Evolutionary conservation across 371 early-diverging fungal genomes (phyloP), one percentile per base, ranked within the genome.

Genomic region (Batkoa obscura): DNA sequence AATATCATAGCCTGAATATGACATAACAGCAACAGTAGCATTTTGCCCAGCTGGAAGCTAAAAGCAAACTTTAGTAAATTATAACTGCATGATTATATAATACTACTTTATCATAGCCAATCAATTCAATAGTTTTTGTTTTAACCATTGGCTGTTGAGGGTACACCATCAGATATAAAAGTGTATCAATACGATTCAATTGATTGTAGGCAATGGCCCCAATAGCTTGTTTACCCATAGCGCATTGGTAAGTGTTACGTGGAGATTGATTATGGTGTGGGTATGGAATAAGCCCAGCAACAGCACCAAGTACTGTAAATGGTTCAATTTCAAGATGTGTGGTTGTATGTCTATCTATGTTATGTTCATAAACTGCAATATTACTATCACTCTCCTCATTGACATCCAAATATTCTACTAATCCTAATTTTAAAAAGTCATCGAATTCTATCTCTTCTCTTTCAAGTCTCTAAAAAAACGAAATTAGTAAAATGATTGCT

Each of bases 181-280:
- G 69, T 1, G 98, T 96, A 72, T 99, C 99, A 60, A 94, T 93
- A 62, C 99, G 84, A 58, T 85, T 81, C 59, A 92, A 69, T 66
- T 94, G 90, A 68, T 98, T 98, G 62, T 90, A 91, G 8, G 88
- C 90, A 60, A 96, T 95, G 17, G 90, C 84, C 35, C 99, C 99
- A 57, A 99, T 98, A 49, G 99, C 99, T 73, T 99, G 99, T 73
- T 99, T 99, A 66, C 99, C 99, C 99, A 99, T 99, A 67, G 99
- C 99, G 67, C 96, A 99, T 75, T 95, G 95, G 61, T 88, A 88
- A 36, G 99, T 99, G 74, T 99, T 99, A 75, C 99, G 87, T 35
- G 99, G 99, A 54, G 91, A 89, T 71, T 99, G 99, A 72, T 99
- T 99, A 74, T 99, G 99, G 74, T 99, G 94, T 35, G 99, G 99